Conservation (phyloP, 2,329 filamentous ascomycete genomes). For the Gnomoniopsis smithogilvyi region DNA sequence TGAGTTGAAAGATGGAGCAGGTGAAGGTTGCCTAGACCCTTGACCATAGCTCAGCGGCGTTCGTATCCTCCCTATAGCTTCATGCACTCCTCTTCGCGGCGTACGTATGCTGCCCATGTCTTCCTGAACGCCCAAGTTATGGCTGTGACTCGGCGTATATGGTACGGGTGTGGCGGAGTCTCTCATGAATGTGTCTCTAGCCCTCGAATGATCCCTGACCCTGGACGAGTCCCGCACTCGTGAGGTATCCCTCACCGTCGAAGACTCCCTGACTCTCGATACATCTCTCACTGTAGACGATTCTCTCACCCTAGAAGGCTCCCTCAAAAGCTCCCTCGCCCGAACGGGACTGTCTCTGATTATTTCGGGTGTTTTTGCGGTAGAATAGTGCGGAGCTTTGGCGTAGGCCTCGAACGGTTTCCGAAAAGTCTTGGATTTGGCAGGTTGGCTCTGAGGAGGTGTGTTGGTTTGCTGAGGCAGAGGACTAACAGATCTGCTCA, state of each 20-base stretch:
- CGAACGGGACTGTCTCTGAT: constrained; percentile 42
- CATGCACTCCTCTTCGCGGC: constrained; percentile 18
- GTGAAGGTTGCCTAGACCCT: constrained; percentile 34
- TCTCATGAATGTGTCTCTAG: constrained; percentile 1
- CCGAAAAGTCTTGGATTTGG: constrained; percentile 62
- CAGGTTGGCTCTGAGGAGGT: constrained; percentile 50
- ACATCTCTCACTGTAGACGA: neutral
- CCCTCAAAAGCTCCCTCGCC: constrained; percentile 37
- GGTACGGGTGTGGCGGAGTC: constrained; percentile 7
- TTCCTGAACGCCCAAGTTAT: constrained; percentile 20
- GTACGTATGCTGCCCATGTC: constrained; percentile 26
- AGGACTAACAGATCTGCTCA: constrained; percentile 57
- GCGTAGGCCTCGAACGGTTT: constrained; percentile 67
- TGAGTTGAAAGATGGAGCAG: constrained; percentile 33
- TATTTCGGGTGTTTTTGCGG: constrained; percentile 58
- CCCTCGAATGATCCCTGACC: neutral
- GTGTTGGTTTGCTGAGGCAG: constrained; percentile 51
- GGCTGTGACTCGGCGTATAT: neutral
- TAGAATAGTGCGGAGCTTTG: constrained; percentile 64
- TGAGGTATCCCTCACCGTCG: neutral
- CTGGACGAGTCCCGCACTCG: neutral
- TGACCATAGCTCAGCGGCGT: constrained; percentile 29
- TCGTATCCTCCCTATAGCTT: constrained; percentile 26
- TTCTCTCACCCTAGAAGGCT: neutral
- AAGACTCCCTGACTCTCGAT: neutral